phyloP scores from a whole-genome alignment of 148 eudicot genomes.

The Vaccinium myrtillus region DNA sequence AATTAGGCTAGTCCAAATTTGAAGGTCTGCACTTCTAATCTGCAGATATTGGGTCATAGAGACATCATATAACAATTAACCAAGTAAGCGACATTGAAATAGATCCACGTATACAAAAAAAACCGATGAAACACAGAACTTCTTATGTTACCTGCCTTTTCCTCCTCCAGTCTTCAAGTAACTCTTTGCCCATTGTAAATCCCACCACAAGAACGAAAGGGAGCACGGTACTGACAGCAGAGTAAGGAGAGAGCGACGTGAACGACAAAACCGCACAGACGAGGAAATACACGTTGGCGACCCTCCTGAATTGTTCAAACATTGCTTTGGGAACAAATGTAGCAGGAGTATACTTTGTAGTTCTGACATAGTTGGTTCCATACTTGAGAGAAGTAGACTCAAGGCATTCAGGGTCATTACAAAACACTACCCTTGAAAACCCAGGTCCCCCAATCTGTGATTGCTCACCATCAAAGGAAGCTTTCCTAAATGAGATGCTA shows the following conservation, averaged over 20 bases:
- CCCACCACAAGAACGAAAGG: conserved; percentile 65
- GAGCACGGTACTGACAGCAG: conserved; percentile 53
- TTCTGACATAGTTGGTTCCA: conserved; percentile 47
- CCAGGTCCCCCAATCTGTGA: conserved; percentile 48
- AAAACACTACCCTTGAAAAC: conserved; percentile 52
- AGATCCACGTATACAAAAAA: neutral
- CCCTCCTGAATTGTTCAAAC: conserved; percentile 79
- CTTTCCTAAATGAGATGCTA: conserved; percentile 17
- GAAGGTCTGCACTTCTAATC: neutral
- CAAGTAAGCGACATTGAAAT: conserved; percentile 13
- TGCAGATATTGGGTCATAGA: neutral
- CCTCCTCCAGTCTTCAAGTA: conserved; percentile 64
- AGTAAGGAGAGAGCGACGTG: conserved; percentile 55
- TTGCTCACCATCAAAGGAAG: conserved; percentile 30
- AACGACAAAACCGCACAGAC: conserved; percentile 55
- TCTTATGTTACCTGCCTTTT: conserved; percentile 34
- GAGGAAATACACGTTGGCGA: conserved; percentile 71
- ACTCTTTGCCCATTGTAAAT: conserved; percentile 65
- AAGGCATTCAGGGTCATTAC: conserved; percentile 50
- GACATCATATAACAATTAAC: neutral
- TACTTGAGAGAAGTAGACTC: conserved; percentile 38
- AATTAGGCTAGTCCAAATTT: neutral
- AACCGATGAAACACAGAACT: neutral
- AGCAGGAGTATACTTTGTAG: conserved; percentile 51
- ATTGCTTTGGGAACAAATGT: conserved; percentile 70